Percentiles rank a stretch among this genome's conserved stretches.
Conservation (phyloP, 2,329 filamentous ascomycete species). For the Knufia petricola region DNA sequence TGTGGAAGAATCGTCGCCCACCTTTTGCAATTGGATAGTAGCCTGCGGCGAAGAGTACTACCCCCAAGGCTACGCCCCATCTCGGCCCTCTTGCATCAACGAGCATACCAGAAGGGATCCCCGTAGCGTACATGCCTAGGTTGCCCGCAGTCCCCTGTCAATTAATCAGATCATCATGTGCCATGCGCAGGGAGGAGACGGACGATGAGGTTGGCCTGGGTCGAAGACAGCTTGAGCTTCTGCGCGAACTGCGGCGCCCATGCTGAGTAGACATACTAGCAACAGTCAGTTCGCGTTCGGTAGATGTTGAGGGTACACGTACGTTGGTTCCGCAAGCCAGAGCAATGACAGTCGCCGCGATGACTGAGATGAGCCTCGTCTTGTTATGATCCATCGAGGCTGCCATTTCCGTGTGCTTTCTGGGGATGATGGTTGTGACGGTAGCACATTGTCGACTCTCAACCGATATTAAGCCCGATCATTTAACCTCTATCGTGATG, state of each 20-base stretch:
- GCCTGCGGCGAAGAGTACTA: constrained; percentile 61
- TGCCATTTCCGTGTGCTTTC: neutral
- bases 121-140: constrained; percentile 85
- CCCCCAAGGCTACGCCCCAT: constrained; percentile 65
- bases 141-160: constrained; percentile 44
- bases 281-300: constrained; percentile 21
- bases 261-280: constrained; percentile 94
- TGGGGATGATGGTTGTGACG: neutral
- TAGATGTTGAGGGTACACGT: constrained; percentile 16
- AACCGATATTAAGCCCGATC: too few relatives aligned
- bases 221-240: constrained; percentile 76
- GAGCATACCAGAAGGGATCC: constrained; percentile 79
- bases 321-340: constrained; percentile 92
- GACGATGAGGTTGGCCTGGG: constrained; percentile 83
- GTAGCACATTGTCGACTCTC: neutral
- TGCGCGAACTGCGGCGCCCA: constrained; percentile 96
- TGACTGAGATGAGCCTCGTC: constrained; percentile 68
- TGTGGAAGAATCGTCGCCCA: constrained; percentile 30
- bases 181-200: constrained; percentile 24
- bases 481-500: neutral
- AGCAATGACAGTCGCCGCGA: constrained; percentile 74
- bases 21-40: constrained; percentile 70
- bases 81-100: constrained; percentile 75
- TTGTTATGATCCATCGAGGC: constrained; percentile 19
- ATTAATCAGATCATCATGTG: constrained; percentile 25